phyloP scores from a whole-genome alignment of 495 filamentous ascomycete species.

The Hypoxylon fuscum region DNA sequence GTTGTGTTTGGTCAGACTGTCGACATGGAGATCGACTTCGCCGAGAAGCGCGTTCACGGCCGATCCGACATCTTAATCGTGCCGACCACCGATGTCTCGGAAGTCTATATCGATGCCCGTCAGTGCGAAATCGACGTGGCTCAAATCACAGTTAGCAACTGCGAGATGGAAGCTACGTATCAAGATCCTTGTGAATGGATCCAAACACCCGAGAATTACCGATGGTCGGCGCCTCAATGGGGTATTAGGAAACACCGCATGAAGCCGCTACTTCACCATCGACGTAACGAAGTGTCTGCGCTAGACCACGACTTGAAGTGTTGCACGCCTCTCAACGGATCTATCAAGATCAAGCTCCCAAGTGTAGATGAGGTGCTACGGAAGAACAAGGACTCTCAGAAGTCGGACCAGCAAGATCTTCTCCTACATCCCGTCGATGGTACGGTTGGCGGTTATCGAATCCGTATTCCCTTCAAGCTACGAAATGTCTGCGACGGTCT shows the following conservation, averaged over 20 bases:
- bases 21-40: conserved; percentile 87
- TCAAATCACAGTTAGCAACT: conserved; percentile 74
- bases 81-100: conserved; percentile 69
- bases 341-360: conserved; percentile 52
- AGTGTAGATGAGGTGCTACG: conserved; percentile 44
- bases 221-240: conserved; percentile 76
- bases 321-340: conserved; percentile 55
- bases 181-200: conserved; percentile 76
- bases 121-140: conserved; percentile 76
- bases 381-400: conserved; percentile 47
- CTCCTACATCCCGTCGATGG: conserved; percentile 39
- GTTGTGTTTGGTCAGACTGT: conserved; percentile 83
- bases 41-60: conserved; percentile 75
- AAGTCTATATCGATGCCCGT: conserved; percentile 83
- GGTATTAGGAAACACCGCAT: conserved; percentile 74
- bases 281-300: conserved; percentile 53
- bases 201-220: conserved; percentile 64
- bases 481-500: conserved; percentile 82
- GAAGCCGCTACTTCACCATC: conserved; percentile 65
- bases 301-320: conserved; percentile 47
- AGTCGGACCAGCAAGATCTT: conserved; percentile 42
- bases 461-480: conserved; percentile 77
- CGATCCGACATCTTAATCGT: conserved; percentile 82
- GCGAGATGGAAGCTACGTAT: conserved; percentile 66
- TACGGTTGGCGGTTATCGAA: conserved; percentile 48